Evolutionary conservation across 1,139 yeast species (phyloP).

Genomic region (Nakaseomyces bracarensis): DNA sequence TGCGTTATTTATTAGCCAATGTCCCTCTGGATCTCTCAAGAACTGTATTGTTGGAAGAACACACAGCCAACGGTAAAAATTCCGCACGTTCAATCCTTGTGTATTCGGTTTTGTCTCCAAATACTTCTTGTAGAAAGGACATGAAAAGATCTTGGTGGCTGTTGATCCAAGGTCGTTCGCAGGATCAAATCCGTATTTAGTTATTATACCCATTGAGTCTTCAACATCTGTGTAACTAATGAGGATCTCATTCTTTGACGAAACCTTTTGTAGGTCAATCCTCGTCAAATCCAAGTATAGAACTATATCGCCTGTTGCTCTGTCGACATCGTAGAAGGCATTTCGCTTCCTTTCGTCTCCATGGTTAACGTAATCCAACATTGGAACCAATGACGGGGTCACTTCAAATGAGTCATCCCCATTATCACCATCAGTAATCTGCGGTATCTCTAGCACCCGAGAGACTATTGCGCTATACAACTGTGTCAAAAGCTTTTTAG

Average conservation of each 20-base stretch:
- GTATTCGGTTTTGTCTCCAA: too few species aligned
- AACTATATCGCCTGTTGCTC: constrained; percentile 39
- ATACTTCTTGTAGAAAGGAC: background rate
- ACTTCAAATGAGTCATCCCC: constrained; percentile 34
- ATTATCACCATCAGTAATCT: constrained; percentile 14
- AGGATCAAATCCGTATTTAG: constrained; percentile 49
- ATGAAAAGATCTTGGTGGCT: constrained; percentile 1
- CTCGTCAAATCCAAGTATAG: constrained; percentile 30
- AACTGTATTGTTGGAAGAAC: background rate
- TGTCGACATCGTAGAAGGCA: constrained; percentile 57
- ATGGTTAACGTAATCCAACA: constrained; percentile 63
- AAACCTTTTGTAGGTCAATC: constrained; percentile 6
- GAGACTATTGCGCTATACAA: constrained; percentile 47
- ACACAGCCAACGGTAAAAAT: constrained; percentile 1
- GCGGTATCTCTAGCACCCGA: constrained; percentile 56
- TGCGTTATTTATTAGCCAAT: background rate
- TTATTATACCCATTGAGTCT: constrained; percentile 40
- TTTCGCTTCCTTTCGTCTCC: constrained; percentile 35
- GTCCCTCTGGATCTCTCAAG: background rate
- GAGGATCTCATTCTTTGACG: constrained; percentile 33
- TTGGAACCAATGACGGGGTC: constrained; percentile 53
- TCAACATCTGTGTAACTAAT: constrained; percentile 45
- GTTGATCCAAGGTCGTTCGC: background rate
- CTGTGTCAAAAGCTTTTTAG: constrained; percentile 26
- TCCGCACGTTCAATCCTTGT: background rate